Conservation (phyloP, 148 eudicot genomes). For the Vaccinium macrocarpon region DNA sequence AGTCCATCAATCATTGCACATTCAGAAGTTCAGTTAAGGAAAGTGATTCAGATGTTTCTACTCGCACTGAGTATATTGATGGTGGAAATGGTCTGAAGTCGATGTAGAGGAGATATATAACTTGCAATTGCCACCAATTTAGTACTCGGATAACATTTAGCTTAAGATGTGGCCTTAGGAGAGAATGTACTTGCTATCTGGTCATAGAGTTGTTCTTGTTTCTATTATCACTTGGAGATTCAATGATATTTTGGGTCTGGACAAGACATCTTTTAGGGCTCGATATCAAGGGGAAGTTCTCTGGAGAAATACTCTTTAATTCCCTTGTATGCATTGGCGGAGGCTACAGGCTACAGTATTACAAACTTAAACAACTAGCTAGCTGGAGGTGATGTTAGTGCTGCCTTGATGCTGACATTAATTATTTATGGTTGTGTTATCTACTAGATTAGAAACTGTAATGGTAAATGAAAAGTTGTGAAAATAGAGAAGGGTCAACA, state of each 20-base stretch:
- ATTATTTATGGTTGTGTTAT: background rate
- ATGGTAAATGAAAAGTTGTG: background rate
- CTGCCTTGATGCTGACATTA: background rate
- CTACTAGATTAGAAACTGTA: background rate
- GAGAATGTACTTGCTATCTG: background rate
- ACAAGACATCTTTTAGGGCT: background rate
- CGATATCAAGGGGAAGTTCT: background rate
- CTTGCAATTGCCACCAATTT: background rate
- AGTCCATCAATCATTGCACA: background rate
- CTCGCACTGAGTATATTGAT: background rate
- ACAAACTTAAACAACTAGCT: background rate
- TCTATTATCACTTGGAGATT: background rate
- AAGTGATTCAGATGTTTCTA: background rate
- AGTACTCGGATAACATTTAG: background rate
- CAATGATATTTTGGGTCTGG: background rate
- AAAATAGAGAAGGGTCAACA: background rate
- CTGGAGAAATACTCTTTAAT: background rate
- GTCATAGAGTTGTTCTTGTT: background rate
- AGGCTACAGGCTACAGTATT: background rate
- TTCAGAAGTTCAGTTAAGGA: background rate
- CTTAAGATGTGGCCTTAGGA: background rate
- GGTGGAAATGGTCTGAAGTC: background rate
- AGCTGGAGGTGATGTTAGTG: background rate
- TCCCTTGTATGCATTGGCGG: background rate
- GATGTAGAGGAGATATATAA: conserved; percentile 1